phyloP scores from a whole-genome alignment of 352 stramenopile species.

The Globisporangium emineosum region DNA sequence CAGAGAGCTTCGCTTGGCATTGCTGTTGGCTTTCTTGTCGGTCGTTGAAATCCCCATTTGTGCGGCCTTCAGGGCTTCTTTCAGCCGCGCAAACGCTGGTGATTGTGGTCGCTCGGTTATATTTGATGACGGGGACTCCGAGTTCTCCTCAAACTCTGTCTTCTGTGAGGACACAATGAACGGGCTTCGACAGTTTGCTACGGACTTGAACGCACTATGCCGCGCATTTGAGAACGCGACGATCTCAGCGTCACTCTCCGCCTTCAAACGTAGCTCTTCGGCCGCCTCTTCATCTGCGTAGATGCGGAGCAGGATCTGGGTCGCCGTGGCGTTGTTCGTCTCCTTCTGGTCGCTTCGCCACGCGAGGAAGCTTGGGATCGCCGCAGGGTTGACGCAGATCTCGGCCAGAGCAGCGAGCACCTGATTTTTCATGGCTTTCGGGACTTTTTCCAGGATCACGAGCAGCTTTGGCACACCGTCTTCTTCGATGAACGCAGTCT shows the following conservation, averaged over 20 bases:
- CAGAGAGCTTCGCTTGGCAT: conserved; percentile 18
- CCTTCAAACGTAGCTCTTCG: conserved; percentile 25
- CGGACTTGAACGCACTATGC: conserved; percentile 50
- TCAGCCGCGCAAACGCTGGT: conserved; percentile 65
- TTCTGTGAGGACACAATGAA: conserved; percentile 30
- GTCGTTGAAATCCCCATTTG: conserved; percentile 19
- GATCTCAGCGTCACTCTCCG: conserved; percentile 12
- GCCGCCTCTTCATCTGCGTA: conserved; percentile 60
- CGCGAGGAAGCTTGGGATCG: conserved; percentile 57
- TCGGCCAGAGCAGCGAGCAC: conserved; percentile 59
- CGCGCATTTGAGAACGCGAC: conserved; percentile 28
- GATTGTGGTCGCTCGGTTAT: conserved; percentile 36
- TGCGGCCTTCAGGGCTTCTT: conserved; percentile 59
- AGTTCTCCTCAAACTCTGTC: not conserved
- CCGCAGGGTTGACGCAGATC: conserved; percentile 67
- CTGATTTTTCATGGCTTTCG: conserved; percentile 61
- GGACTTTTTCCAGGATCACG: conserved; percentile 43
- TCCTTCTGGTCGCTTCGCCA: conserved; percentile 55
- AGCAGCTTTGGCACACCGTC: conserved; percentile 64
- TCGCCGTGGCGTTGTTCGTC: conserved; percentile 47
- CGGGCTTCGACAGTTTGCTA: conserved; percentile 40
- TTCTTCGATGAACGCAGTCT: conserved; percentile 52
- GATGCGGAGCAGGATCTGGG: conserved; percentile 60
- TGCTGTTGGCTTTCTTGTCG: conserved; percentile 15
- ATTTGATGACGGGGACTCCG: conserved; percentile 3